Evolutionary conservation across 257 asterid genomes (phyloP).

Genomic region (Solanum sitiens): DNA sequence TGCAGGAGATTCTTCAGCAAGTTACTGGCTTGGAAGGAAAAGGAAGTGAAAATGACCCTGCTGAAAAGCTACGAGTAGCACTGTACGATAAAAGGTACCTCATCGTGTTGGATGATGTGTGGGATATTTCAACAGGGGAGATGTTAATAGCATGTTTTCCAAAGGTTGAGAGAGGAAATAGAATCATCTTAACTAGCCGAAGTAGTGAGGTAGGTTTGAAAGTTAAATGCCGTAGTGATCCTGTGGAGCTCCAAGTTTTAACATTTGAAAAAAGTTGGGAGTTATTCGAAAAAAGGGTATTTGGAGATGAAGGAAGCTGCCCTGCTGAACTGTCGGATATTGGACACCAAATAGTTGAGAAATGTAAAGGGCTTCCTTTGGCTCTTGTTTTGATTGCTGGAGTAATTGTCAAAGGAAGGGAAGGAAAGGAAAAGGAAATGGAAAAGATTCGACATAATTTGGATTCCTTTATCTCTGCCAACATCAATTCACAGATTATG

Average conservation of each 20-base stretch:
- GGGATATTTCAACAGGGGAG: background rate
- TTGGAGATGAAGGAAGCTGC: background rate
- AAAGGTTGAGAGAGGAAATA: background rate
- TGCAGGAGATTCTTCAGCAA: background rate
- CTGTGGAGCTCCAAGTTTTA: background rate
- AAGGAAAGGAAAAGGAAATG: background rate
- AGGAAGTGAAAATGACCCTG: background rate
- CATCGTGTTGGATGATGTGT: background rate
- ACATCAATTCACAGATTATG: background rate
- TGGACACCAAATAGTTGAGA: background rate
- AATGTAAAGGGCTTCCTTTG: conserved; percentile 14
- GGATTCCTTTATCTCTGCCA: background rate
- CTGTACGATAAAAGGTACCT: background rate
- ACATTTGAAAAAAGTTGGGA: background rate
- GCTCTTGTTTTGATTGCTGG: background rate
- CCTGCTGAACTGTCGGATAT: background rate
- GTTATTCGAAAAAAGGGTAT: background rate
- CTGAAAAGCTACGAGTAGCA: background rate
- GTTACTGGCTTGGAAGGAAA: background rate
- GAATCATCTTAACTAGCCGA: background rate
- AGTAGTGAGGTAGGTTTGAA: background rate
- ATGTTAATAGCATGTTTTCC: background rate
- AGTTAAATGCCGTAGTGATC: background rate
- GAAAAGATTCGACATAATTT: background rate
- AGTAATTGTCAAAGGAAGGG: background rate